Base-by-base conservation (phyloP, 257 asterid species). In the Anisodus tanguticus region DNA sequence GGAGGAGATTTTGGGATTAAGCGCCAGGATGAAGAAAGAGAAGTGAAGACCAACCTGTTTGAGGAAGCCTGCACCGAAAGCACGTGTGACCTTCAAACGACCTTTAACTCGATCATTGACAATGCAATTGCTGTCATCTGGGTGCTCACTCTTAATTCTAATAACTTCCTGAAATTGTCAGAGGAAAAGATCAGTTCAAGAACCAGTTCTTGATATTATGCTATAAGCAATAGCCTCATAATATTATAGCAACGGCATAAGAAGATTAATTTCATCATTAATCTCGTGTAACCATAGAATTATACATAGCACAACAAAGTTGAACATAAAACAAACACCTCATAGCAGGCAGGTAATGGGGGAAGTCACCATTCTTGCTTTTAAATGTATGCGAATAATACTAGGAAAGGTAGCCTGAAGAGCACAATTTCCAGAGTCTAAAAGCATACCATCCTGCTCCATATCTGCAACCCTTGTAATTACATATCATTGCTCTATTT, bases 21-120 rank as follows among this genome's bases (percentile, higher is more conserved):
- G 10, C 3, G 2, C 7, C 49, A 66, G 79, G 35, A 74, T 51
- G 70, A 54, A 64, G 51, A 69, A 31, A 49, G 81, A 74, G 45
- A 49, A 76, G 39, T 39, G 77, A 78, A 63, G 77, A 71, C 91
- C 64, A 64, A 94, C 99, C 98, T 94, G 93, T 87, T 95, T 95
- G 80, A 95, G 97, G 89, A 91, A 95, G 84, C 99, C 99, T 88
- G 99, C 99, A 87, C 99, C 99, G 88, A 95, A 95, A 74, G 99
- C 99, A 83, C 99, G 98, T 79, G 99, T 95, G 77, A 95, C 99
- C 90, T 94, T 95, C 83, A 95, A 93, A 83, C 98, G 99, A 11
- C 99, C 98, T 90, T 95, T 95, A 35, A 94, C 99, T 89, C 98
- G 90, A 86, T 88, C 98, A 84, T 95, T 94, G 83, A 92, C 98